Conservation (phyloP, 2,329 filamentous ascomycete species). For the Fusarium lyarnte region DNA sequence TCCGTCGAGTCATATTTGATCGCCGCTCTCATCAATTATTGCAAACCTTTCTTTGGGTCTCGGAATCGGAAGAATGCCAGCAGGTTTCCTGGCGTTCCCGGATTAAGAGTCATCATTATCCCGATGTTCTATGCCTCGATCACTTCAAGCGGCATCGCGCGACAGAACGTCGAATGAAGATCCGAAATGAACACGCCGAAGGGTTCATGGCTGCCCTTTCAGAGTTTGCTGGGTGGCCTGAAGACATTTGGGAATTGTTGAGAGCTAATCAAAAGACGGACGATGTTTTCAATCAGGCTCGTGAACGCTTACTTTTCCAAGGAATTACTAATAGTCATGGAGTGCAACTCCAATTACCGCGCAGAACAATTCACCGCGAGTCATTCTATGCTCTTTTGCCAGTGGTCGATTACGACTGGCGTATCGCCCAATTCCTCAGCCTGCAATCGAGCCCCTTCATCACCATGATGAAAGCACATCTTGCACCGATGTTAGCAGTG, state of each 20-base stretch:
- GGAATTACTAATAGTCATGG: rapidly evolving
- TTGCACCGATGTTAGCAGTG: not conserved
- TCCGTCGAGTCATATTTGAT: not conserved
- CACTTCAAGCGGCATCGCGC: not conserved
- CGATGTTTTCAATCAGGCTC: not conserved
- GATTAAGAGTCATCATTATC: not conserved
- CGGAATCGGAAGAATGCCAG: not conserved
- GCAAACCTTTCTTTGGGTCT: not conserved
- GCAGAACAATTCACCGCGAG: rapidly evolving
- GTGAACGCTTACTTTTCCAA: not conserved
- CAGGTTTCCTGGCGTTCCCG: not conserved
- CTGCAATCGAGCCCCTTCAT: not conserved
- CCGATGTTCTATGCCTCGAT: not conserved
- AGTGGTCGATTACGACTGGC: not conserved
- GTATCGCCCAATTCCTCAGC: not conserved
- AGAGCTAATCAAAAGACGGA: not conserved
- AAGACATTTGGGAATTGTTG: not conserved
- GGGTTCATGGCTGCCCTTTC: not conserved
- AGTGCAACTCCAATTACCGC: not conserved
- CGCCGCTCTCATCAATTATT: not conserved
- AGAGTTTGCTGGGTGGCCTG: not conserved
- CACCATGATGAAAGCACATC: not conserved
- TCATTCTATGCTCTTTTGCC: not conserved
- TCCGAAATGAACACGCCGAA: not conserved
- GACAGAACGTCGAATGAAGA: not conserved